A percentile compares a stretch with the other conserved stretches of the same genome.
These are phyloP conservation scores for Suillus brevipes DNA, from an alignment of 768 basidiomycete species.

Conservation along the genomic window DNA sequence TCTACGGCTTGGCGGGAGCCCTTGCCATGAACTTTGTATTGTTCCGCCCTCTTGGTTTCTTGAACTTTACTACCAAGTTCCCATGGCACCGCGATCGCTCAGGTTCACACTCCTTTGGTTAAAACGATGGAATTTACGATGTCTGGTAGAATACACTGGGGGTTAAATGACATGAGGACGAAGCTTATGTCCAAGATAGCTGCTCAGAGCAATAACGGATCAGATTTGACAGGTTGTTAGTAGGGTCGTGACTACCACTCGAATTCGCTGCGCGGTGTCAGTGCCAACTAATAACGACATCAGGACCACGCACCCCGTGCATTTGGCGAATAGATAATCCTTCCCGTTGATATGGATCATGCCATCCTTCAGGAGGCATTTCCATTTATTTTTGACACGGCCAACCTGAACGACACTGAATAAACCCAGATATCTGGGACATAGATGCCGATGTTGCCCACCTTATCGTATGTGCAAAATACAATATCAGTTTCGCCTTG, in stretches of 20 bases:
- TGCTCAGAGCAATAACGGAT: not conserved
- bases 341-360: slow-evolving; percentile 97
- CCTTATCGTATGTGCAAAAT: slow-evolving; percentile 99
- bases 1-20: not conserved
- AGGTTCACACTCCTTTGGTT: not conserved
- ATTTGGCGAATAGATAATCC: slow-evolving; percentile 96
- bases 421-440: slow-evolving; percentile 1
- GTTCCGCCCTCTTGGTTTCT: not conserved
- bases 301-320: slow-evolving; percentile 75
- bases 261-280: slow-evolving; percentile 37
- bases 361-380: slow-evolving; percentile 95
- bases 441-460: slow-evolving; percentile 31
- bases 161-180: not conserved
- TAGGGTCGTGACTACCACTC: slow-evolving; percentile 38
- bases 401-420: slow-evolving; percentile 64
- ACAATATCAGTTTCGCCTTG: slow-evolving; percentile 86
- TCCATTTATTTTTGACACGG: slow-evolving; percentile 99
- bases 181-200: not conserved
- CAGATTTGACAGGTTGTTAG: not conserved
- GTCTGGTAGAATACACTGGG: slow-evolving; percentile 22
- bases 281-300: slow-evolving; percentile 2
- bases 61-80: not conserved
- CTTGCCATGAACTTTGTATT: not conserved
- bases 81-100: not conserved
- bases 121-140: not conserved